Base-by-base conservation (phyloP, 2,329 filamentous ascomycete genomes). In the Verruconis gallopava region DNA sequence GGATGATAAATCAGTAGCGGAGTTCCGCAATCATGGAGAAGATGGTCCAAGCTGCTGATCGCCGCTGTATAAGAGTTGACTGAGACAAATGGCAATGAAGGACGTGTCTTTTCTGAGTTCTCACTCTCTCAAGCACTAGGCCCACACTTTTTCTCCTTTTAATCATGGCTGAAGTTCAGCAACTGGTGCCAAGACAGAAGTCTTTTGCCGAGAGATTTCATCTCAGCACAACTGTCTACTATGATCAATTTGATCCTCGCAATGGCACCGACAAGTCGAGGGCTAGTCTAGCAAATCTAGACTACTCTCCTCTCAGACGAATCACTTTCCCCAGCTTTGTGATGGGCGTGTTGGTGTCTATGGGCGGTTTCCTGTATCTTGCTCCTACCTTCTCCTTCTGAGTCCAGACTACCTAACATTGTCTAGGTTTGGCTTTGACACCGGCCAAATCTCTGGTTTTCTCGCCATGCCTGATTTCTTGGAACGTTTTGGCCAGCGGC, bases 401-500 rank as follows among this genome's bases (percentile, higher is more conserved):
- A 13, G 9, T 13, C 14, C 9, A 15, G 9, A 11, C 11, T 36
- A 15, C 11, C 33, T 36, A 36, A 36, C 15, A 36, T 36, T 6
- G 21, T 11, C 12, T 18, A 38, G 36, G 19, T 44, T 44, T 19
- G 42, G 42, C 6, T 44, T 32, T 22, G 42, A 44, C 35, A 44
- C 42, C 6, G 42, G 42, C 30, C 20, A 44, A 21, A 42, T 42
- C 9, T 42, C 40, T 12, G 43, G 43, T 19, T 44, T 44, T 37
- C 21, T 44, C 6, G 43, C 28, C 11, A 44, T 44, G 43, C 18
- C 40, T 11, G 41, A 44, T 32, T 44, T 44, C 30, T 21, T 44
- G 19, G 6, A 44, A 6, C 18, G 25, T 6, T 44, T 44, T 22
- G 43, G 22, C 5, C 44, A 44, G 5, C 21, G n/a, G 5, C 17